A percentile compares a stretch with the other conserved stretches of the same genome.
Evolutionary conservation across 2,329 filamentous ascomycete species (phyloP).

Genomic region (Aureobasidium mangrovei): DNA sequence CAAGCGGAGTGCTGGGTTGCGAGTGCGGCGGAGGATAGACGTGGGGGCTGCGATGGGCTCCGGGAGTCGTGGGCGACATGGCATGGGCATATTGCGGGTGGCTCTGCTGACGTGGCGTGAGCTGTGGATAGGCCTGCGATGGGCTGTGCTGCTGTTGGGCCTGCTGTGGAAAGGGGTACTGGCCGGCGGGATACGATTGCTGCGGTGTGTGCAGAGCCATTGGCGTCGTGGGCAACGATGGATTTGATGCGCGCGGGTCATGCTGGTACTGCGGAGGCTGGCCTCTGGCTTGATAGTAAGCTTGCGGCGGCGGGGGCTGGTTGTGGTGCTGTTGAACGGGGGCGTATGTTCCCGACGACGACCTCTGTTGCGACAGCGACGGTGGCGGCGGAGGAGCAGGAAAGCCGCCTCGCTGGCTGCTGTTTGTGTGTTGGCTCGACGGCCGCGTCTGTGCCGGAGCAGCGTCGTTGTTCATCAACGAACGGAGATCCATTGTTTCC

Average conservation of each 20-base stretch:
- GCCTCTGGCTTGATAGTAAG: not conserved
- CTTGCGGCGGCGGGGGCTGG: not conserved
- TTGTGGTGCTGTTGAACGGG: not conserved
- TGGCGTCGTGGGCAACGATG: slow-evolving; percentile 7
- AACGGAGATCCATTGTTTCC: slow-evolving; percentile 24
- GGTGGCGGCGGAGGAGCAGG: slow-evolving; percentile 16
- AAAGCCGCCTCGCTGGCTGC: slow-evolving; percentile 16
- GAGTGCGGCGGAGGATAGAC: slow-evolving; percentile 30
- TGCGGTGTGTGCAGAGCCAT: slow-evolving; percentile 6
- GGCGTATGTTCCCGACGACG: slow-evolving; percentile 1
- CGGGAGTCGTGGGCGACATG: slow-evolving; percentile 27
- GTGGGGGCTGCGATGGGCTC: slow-evolving; percentile 19
- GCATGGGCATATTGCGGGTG: slow-evolving; percentile 4
- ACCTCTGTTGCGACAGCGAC: slow-evolving; percentile 16
- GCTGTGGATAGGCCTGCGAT: slow-evolving; percentile 18
- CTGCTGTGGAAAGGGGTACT: slow-evolving; percentile 14
- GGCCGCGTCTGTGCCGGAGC: slow-evolving; percentile 14
- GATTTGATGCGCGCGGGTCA: not conserved
- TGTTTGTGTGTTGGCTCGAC: slow-evolving; percentile 16
- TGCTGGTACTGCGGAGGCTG: not conserved
- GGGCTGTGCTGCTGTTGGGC: slow-evolving; percentile 22
- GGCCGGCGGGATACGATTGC: slow-evolving; percentile 1
- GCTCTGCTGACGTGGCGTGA: slow-evolving; percentile 5
- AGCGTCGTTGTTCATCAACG: slow-evolving; percentile 25
- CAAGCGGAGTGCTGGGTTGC: slow-evolving; percentile 41